A percentile compares a stretch with the other conserved stretches of the same genome.
These are phyloP conservation scores for Dipodascopsis tothii DNA, from an alignment of 805 yeast genomes.

Conservation along the genomic window DNA sequence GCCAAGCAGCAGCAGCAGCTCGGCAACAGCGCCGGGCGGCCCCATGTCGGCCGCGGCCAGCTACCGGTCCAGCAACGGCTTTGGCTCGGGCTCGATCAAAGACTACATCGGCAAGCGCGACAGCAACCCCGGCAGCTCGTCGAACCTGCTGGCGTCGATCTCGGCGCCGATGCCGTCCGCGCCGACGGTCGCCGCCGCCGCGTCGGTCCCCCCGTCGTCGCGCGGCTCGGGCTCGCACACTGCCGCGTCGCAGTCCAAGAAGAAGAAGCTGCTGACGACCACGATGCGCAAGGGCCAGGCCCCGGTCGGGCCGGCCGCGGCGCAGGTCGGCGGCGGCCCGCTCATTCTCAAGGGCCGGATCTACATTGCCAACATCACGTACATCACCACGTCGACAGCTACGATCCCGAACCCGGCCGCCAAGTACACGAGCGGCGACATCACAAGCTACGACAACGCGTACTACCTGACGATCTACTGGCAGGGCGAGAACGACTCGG, in stretches of 20 bases:
- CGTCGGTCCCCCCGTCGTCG: background rate
- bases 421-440: slow-evolving; percentile 22
- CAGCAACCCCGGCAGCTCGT: background rate
- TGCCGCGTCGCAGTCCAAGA: slow-evolving; percentile 24
- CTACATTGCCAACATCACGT: slow-evolving; percentile 59
- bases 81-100: background rate
- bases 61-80: background rate
- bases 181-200: background rate
- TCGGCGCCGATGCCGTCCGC: background rate
- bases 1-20: background rate
- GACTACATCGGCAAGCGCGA: background rate
- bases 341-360: slow-evolving; percentile 74
- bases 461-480: slow-evolving; percentile 19
- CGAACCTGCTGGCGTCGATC: background rate
- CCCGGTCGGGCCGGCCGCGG: slow-evolving; percentile 1
- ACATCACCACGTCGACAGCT: slow-evolving; percentile 30
- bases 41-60: too few species aligned
- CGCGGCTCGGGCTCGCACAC: slow-evolving; percentile 29
- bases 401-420: slow-evolving; percentile 19
- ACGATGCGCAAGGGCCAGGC: slow-evolving; percentile 38
- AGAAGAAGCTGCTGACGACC: slow-evolving; percentile 41
- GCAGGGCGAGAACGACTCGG: slow-evolving; percentile 41
- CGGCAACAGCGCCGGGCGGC: too few species aligned
- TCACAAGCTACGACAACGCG: slow-evolving; percentile 18
- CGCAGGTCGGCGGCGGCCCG: slow-evolving; percentile 7